Evolutionary conservation across 768 basidiomycete genomes (phyloP).

Genomic region (Lepiota brunneoincarnata): DNA sequence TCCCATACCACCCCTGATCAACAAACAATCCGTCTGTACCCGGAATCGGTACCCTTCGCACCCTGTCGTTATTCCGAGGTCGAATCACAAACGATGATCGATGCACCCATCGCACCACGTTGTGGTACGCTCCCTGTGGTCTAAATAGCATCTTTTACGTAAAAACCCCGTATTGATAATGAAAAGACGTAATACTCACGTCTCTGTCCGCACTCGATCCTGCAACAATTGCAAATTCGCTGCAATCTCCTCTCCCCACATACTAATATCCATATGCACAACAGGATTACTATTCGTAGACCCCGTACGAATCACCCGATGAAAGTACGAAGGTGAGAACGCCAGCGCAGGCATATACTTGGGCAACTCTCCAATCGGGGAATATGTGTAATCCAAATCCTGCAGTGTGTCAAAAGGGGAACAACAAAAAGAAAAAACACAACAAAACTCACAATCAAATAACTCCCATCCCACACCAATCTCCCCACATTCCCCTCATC

Average conservation of each 20-base stretch:
- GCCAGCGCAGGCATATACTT: slow-evolving; percentile 77
- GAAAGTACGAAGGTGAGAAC: slow-evolving; percentile 88
- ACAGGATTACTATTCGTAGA: slow-evolving; percentile 54
- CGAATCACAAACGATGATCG: slow-evolving; percentile 74
- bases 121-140: slow-evolving; percentile 77
- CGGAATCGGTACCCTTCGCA: slow-evolving; percentile 50
- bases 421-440: slow-evolving; percentile 16
- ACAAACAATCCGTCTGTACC: slow-evolving; percentile 54
- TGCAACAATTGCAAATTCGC: slow-evolving; percentile 73
- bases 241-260: slow-evolving; percentile 79
- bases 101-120: slow-evolving; percentile 83
- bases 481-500: slow-evolving; percentile 86
- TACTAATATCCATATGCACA: slow-evolving; percentile 68
- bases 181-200: slow-evolving; percentile 64
- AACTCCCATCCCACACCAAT: slow-evolving; percentile 86
- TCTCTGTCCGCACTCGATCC: slow-evolving; percentile 75
- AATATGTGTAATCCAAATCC: slow-evolving; percentile 87
- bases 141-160: slow-evolving; percentile 31
- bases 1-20: slow-evolving; percentile 82
- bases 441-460: slow-evolving; percentile 62
- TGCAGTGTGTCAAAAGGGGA: slow-evolving; percentile 27
- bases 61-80: slow-evolving; percentile 26
- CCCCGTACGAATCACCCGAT: slow-evolving; percentile 74
- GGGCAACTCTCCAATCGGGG: slow-evolving; percentile 71
- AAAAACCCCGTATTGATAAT: no score